Base-by-base conservation (phyloP, 805 yeast species). In the Cephaloascus fragrans region DNA sequence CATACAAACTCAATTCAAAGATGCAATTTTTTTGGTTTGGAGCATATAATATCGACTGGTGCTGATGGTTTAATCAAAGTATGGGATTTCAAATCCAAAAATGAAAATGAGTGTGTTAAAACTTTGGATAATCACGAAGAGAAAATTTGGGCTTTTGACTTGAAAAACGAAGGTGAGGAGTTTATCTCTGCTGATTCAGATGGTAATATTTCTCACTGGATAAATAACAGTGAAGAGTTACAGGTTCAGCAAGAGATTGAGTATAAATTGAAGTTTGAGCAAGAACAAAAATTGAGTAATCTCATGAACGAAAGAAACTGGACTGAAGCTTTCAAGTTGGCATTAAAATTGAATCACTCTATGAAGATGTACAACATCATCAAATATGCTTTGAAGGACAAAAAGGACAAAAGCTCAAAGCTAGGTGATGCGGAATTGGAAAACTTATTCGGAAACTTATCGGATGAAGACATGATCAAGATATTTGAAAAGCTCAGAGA, bases 51-150 rank as follows among this genome's bases (percentile, higher is more conserved):
- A 16, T 75, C 82, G 33, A 75, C 88, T 17, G 97, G 96, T 33
- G 97, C 97, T 12, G 98, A 93, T 61, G 97, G 97, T 2, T 71
- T 93, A 38, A 72, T 93, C 41, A 90, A 93, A 57, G 64, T 93
- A 4, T 93, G 98, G 98, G 94, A 87, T 52, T 56, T 71, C 38
- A 65, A 75, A 31, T 55, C 62, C 15, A 23, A 23, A 12, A 23
- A 23, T 23, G 62, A 75, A 9, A 93, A 87, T 29, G 98, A 93
- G 52, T 75, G 87, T 52, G 59, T 82, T 17, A 77, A 80, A 41
- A 90, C 97, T 0, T 69, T 89, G 37, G 97, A 90, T 60, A 80
- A 80, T 50, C 99, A 93, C 55, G 86, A 80, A 44, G 93, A 90
- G 57, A 78, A 96, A 62, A 86, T 93, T 37, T 93, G 98, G 99